These are phyloP conservation scores for Panicum miliaceum DNA, from an alignment of 176 grass and related monocot species.

Conservation along the genomic window DNA sequence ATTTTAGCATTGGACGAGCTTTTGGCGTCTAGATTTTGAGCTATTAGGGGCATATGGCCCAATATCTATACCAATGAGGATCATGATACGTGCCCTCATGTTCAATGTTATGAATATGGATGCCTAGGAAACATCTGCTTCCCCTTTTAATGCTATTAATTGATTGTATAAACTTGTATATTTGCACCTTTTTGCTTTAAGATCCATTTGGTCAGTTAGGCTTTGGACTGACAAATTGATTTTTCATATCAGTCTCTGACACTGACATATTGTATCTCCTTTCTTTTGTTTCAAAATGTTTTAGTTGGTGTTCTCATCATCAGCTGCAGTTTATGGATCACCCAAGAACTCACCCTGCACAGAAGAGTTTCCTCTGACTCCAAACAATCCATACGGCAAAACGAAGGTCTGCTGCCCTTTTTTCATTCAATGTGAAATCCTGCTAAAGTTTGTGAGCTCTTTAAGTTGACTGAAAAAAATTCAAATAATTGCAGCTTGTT, in stretches of 20 bases:
- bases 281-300: slow-evolving; percentile 48
- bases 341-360: slow-evolving; percentile 81
- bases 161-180: slow-evolving; percentile 10
- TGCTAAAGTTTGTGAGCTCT: slow-evolving; percentile 15
- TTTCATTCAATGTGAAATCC: background rate
- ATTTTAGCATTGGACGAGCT: background rate
- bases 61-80: background rate
- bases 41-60: background rate
- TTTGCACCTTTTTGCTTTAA: slow-evolving; percentile 12
- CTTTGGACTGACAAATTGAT: slow-evolving; percentile 11
- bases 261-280: slow-evolving; percentile 16
- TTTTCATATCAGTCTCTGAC: background rate
- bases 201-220: background rate
- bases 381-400: slow-evolving; percentile 93
- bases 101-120: background rate
- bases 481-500: slow-evolving; percentile 65
- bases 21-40: background rate
- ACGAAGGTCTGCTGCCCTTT: slow-evolving; percentile 61
- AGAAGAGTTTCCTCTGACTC: slow-evolving; percentile 84
- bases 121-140: background rate
- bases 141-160: background rate
- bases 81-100: background rate
- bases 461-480: slow-evolving; percentile 29
- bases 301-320: slow-evolving; percentile 97
- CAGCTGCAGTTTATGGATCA: slow-evolving; percentile 91